Base-by-base conservation (phyloP, 2,329 filamentous ascomycete species). In the Diaporthe vexans region DNA sequence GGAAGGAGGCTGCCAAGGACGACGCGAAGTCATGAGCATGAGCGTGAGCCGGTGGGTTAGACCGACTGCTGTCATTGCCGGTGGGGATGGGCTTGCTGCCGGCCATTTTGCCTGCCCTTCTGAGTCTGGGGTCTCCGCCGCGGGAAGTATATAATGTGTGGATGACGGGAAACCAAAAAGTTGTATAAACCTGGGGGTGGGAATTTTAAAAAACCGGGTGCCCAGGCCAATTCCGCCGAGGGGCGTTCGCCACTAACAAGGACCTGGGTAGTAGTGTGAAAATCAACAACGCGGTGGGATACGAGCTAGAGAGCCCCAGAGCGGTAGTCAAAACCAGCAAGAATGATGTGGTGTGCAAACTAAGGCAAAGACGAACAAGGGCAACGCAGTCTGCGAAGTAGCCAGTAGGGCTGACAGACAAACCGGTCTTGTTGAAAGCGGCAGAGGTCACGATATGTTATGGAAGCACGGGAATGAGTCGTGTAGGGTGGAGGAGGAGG, bases 1-100 rank as follows among this genome's bases (percentile, higher is more conserved):
- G 84, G 81, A 91, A 91, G 8, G 88, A 89, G n/a, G 84, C 84
- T 48, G 84, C 84, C 51, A 86, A 79, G 6, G 80, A 80, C 13
- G 80, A 79, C 8, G 79, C 78, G 37, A 81, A 71, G 67, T 81
- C 70, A 46, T 71, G 74, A 48, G 48, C 56, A 24, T 61, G 72
- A 17, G 63, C 63, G 21, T 72, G 70, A n/a, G 70, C 33, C 1
- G 72, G 63, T 35, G 72, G 63, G 2, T 61, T 56, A 17, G 67
- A 54, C 57, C 48, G 40, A 29, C 26, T 29, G 63, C 33, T 68
- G 15, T 68, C 57, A 21, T 56, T 63, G 21, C 37, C 59, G 48
- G 70, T 72, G 3, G 72, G 72, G 4, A 73, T 73, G 11, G 72
- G 72, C 24, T 68, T 68, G 54, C 65, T 73, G 17, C 67, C 63